phyloP scores from a whole-genome alignment of 768 basidiomycete genomes.

The Amanita rimosa region DNA sequence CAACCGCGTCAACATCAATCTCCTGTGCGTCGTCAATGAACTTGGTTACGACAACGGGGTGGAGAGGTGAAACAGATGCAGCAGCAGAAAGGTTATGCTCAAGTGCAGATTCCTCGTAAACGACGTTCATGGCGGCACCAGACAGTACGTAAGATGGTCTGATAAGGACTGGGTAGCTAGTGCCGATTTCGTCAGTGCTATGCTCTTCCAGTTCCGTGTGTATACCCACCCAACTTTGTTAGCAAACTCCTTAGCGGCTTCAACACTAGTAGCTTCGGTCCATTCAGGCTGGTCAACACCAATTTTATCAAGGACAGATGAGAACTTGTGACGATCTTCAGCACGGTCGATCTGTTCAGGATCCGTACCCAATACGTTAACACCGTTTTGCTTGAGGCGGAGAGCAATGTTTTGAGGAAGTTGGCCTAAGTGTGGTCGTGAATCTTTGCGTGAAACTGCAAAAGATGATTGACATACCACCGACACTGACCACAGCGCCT shows the following conservation, averaged over 20 bases:
- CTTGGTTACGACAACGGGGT: constrained; percentile 97
- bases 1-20: constrained; percentile 96
- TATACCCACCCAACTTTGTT: constrained; percentile 61
- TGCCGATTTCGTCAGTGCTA: neutral
- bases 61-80: constrained; percentile 89
- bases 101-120: constrained; percentile 81
- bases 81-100: constrained; percentile 96
- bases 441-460: neutral
- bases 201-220: neutral
- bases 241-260: constrained; percentile 89
- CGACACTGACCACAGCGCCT: constrained; percentile 94
- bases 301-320: constrained; percentile 86
- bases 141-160: constrained; percentile 98
- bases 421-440: constrained; percentile 52
- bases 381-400: constrained; percentile 79
- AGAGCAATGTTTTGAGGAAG: constrained; percentile 98
- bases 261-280: constrained; percentile 82
- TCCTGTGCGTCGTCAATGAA: constrained; percentile 98
- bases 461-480: constrained; percentile 45
- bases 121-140: constrained; percentile 99
- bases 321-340: constrained; percentile 99
- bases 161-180: constrained; percentile 91
- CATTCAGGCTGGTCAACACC: constrained; percentile 97
- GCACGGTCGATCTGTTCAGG: constrained; percentile 93
- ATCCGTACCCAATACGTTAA: constrained; percentile 94